Percentiles rank a stretch among this genome's conserved stretches.
Evolutionary conservation across 768 basidiomycete genomes (phyloP).

Genomic region (Auricularia cornea): DNA sequence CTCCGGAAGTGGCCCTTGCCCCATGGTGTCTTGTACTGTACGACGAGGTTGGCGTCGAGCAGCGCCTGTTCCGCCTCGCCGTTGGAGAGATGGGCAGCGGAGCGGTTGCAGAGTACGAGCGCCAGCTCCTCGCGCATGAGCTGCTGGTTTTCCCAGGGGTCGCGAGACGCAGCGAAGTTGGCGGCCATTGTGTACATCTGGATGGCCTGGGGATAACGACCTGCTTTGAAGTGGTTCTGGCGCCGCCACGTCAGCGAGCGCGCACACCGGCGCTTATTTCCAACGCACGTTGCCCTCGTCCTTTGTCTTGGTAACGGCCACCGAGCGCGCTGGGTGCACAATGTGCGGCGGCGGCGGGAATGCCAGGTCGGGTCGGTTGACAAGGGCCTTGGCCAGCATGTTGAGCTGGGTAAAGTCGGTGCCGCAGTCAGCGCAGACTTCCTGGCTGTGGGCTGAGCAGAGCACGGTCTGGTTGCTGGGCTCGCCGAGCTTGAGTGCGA

Average conservation of each 20-base stretch:
- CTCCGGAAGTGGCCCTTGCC: constrained; percentile 94
- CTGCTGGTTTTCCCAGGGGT: constrained; percentile 82
- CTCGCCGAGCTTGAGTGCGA: constrained; percentile 45
- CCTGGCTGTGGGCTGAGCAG: constrained; percentile 59
- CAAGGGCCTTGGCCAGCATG: constrained; percentile 62
- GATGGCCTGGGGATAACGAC: constrained; percentile 61
- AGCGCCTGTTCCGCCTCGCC: constrained; percentile 71
- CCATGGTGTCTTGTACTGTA: constrained; percentile 78
- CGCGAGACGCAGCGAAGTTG: constrained; percentile 66
- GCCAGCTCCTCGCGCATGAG: constrained; percentile 86
- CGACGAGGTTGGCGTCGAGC: constrained; percentile 87
- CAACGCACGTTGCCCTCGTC: constrained; percentile 82
- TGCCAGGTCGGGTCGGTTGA: constrained; percentile 57
- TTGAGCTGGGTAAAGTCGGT: constrained; percentile 71
- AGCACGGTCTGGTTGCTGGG: constrained; percentile 47
- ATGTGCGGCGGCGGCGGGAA: constrained; percentile 75
- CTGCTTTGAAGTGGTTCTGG: constrained; percentile 70
- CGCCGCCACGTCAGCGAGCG: constrained; percentile 3
- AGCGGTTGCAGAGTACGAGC: constrained; percentile 84
- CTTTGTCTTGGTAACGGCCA: constrained; percentile 69
- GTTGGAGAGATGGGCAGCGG: constrained; percentile 73
- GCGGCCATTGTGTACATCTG: constrained; percentile 73
- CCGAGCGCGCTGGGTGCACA: constrained; percentile 63
- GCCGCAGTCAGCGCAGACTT: constrained; percentile 66
- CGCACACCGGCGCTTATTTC: not conserved